A percentile compares a stretch with the other conserved stretches of the same genome.
Conservation (phyloP, 2,329 filamentous ascomycete genomes). For the Grosmannia clavigera region DNA sequence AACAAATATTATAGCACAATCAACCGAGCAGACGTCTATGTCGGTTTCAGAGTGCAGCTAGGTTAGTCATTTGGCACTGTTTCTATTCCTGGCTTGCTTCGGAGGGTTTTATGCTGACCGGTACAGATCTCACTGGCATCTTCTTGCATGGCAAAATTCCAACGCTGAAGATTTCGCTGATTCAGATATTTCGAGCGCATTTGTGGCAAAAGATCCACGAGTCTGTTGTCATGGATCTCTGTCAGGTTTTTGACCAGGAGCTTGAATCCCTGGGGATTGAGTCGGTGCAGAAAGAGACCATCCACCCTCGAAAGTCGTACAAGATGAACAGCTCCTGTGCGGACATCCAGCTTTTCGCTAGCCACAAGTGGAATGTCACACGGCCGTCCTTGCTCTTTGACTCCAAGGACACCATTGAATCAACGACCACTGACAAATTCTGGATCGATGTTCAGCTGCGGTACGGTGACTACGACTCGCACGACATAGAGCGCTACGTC, state of each 20-base stretch:
- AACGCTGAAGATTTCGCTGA: conserved; percentile 92
- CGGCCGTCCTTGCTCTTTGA: conserved; percentile 87
- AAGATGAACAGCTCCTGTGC: conserved; percentile 99
- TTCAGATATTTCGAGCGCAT: conserved; percentile 98
- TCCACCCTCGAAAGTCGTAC: conserved; percentile 97
- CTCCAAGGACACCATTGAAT: conserved; percentile 88
- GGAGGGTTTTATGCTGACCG: neutral
- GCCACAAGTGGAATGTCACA: conserved; percentile 98
- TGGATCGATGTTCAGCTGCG: conserved; percentile 95
- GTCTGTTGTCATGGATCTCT: conserved; percentile 96
- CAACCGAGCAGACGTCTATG: conserved; percentile 92
- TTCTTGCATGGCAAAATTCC: conserved; percentile 99
- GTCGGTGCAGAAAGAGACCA: conserved; percentile 97
- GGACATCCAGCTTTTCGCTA: conserved; percentile 91
- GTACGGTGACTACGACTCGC: conserved; percentile 89
- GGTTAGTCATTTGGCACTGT: neutral
- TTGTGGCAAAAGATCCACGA: conserved; percentile 99
- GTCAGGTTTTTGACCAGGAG: conserved; percentile 96
- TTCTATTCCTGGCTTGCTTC: neutral
- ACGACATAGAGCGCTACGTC: conserved; percentile 96
- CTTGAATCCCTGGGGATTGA: conserved; percentile 92
- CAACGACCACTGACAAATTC: conserved; percentile 96
- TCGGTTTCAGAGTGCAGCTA: conserved; percentile 97
- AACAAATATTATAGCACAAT: conserved; percentile 44
- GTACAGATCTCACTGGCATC: conserved; percentile 84